A percentile compares a stretch with the other conserved stretches of the same genome.
Evolutionary conservation across 2,329 filamentous ascomycete genomes (phyloP).

Genomic region (Fusarium sp.): DNA sequence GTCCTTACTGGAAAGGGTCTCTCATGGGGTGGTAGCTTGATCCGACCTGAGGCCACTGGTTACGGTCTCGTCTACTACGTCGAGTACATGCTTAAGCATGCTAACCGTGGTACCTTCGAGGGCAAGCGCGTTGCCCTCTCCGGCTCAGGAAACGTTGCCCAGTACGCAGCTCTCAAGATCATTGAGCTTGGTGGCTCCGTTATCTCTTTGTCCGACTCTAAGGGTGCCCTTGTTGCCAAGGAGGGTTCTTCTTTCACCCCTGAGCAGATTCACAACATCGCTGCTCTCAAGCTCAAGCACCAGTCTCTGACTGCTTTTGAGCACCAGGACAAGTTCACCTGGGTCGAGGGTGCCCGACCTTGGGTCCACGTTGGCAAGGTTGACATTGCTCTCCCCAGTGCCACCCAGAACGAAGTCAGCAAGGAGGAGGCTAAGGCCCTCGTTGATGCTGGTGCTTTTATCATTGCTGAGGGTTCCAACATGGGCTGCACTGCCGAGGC

Average conservation of each 20-base stretch:
- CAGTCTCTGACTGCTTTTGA: constrained; percentile 82
- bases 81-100: constrained; percentile 93
- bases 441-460: constrained; percentile 80
- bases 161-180: constrained; percentile 95
- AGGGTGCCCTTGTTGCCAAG: constrained; percentile 83
- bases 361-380: constrained; percentile 92
- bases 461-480: constrained; percentile 97
- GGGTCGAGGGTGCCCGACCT: constrained; percentile 87
- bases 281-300: constrained; percentile 86
- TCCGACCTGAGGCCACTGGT: constrained; percentile 96
- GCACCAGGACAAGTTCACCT: constrained; percentile 79
- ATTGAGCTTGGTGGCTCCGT: constrained; percentile 96
- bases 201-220: constrained; percentile 92
- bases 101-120: constrained; percentile 84
- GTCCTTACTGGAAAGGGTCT: constrained; percentile 96
- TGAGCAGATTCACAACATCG: constrained; percentile 83
- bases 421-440: constrained; percentile 89
- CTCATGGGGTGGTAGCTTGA: constrained; percentile 92
- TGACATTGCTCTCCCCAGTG: constrained; percentile 91
- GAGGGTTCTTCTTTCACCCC: constrained; percentile 79
- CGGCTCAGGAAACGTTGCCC: constrained; percentile 96
- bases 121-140: constrained; percentile 97
- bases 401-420: constrained; percentile 97
- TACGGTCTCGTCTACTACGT: constrained; percentile 98
- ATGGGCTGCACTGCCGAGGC: constrained; percentile 98